phyloP scores from a whole-genome alignment of 805 yeast genomes.

The Zygosaccharomyces bisporus region DNA sequence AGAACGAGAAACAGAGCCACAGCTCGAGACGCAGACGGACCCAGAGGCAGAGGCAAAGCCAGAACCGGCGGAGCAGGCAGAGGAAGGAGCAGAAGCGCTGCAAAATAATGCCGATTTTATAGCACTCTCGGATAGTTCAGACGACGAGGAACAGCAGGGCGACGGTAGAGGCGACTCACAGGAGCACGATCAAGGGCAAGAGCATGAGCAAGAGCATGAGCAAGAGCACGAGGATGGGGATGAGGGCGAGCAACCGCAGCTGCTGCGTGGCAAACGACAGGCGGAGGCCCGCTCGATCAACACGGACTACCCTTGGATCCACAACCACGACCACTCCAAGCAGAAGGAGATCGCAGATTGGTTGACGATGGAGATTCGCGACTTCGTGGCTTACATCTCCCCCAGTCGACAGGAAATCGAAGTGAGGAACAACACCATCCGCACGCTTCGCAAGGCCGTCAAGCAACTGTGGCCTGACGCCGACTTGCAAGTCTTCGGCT shows the following conservation, averaged over 20 bases:
- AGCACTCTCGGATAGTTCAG: slow-evolving; percentile 37
- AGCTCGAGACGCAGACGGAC: not conserved
- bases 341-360: slow-evolving; percentile 80
- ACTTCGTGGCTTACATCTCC: slow-evolving; percentile 79
- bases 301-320: slow-evolving; percentile 64
- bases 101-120: slow-evolving; percentile 40
- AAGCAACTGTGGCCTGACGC: slow-evolving; percentile 70
- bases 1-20: not conserved
- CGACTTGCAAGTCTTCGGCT: slow-evolving; percentile 84
- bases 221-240: slow-evolving; percentile 2
- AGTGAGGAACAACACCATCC: slow-evolving; percentile 63
- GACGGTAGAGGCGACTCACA: slow-evolving; percentile 13
- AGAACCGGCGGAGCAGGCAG: too few relatives aligned
- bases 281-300: slow-evolving; percentile 17
- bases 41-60: not conserved
- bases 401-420: slow-evolving; percentile 74
- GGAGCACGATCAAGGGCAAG: slow-evolving; percentile 1
- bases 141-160: slow-evolving; percentile 23
- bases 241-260: too few relatives aligned
- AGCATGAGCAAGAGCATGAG: too few relatives aligned
- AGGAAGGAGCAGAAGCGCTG: slow-evolving; percentile 5
- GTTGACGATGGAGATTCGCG: slow-evolving; percentile 80
- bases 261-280: too few relatives aligned
- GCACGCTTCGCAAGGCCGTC: slow-evolving; percentile 51
- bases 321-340: slow-evolving; percentile 68